phyloP scores from a whole-genome alignment of 306 rosid genomes.

The Ochetophila trinervis region DNA sequence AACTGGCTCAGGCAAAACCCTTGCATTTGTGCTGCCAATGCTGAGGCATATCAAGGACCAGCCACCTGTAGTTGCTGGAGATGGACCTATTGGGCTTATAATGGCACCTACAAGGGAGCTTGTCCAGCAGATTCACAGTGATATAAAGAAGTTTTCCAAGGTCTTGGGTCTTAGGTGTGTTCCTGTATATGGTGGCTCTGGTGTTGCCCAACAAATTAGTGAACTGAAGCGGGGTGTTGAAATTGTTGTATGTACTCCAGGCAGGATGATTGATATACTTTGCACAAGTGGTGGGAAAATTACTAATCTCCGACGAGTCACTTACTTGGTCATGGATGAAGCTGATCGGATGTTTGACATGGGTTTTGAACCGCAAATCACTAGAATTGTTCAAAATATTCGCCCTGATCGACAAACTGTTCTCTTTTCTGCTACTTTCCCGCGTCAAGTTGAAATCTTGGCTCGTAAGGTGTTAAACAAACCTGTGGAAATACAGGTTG shows the following conservation, averaged over 20 bases:
- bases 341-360: constrained; percentile 99
- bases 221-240: constrained; percentile 96
- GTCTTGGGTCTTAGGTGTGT: constrained; percentile 77
- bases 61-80: constrained; percentile 83
- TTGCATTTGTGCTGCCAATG: constrained; percentile 95
- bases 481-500: too few relatives aligned
- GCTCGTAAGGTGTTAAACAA: too few relatives aligned
- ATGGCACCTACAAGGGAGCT: constrained; percentile 98
- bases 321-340: constrained; percentile 93
- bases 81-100: constrained; percentile 93
- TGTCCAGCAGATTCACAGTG: constrained; percentile 95
- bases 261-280: too few relatives aligned
- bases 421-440: constrained; percentile 90
- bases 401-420: constrained; percentile 90
- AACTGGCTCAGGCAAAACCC: constrained; percentile 97
- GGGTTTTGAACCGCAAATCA: constrained; percentile 98
- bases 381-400: constrained; percentile 88
- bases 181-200: constrained; percentile 97
- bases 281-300: constrained; percentile 95
- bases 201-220: constrained; percentile 98
- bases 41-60: constrained; percentile 98
- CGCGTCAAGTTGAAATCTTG: constrained; percentile 87
- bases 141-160: constrained; percentile 73
- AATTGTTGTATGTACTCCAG: constrained; percentile 95
- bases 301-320: constrained; percentile 85